phyloP scores from a whole-genome alignment of 345 rosid species.

The Hibiscus mutabilis region DNA sequence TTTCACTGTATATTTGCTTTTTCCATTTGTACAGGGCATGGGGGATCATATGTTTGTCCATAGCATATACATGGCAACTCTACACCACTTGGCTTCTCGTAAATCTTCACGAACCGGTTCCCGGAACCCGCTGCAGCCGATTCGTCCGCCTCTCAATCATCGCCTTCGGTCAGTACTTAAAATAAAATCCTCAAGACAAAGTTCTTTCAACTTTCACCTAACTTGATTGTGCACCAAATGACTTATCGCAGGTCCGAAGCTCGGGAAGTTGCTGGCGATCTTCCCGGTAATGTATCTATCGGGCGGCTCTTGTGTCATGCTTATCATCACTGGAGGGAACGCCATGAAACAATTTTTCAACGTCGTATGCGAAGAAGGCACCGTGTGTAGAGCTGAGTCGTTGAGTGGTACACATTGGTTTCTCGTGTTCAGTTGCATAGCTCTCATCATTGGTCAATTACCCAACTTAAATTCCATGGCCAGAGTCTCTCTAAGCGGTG shows the following conservation, averaged over 20 bases:
- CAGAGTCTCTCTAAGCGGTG: constrained; percentile 31
- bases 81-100: constrained; percentile 43
- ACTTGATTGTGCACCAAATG: background rate
- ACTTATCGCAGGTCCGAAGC: constrained; percentile 29
- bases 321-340: constrained; percentile 40
- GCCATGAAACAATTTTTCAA: constrained; percentile 25
- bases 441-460: constrained; percentile 32
- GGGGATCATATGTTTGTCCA: constrained; percentile 30
- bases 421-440: constrained; percentile 37
- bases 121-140: constrained; percentile 42
- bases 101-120: constrained; percentile 30
- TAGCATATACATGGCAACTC: constrained; percentile 37
- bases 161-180: constrained; percentile 39
- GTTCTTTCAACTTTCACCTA: background rate
- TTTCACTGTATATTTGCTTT: background rate
- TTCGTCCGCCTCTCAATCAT: constrained; percentile 40
- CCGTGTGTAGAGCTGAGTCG: constrained; percentile 14
- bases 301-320: constrained; percentile 41
- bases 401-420: constrained; percentile 33
- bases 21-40: constrained; percentile 28
- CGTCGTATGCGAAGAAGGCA: constrained; percentile 11
- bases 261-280: constrained; percentile 40
- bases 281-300: constrained; percentile 63
- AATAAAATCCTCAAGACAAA: background rate
- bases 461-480: constrained; percentile 46